Evolutionary conservation across 2,329 filamentous ascomycete genomes (phyloP).

Genomic region (Alternaria viburni): DNA sequence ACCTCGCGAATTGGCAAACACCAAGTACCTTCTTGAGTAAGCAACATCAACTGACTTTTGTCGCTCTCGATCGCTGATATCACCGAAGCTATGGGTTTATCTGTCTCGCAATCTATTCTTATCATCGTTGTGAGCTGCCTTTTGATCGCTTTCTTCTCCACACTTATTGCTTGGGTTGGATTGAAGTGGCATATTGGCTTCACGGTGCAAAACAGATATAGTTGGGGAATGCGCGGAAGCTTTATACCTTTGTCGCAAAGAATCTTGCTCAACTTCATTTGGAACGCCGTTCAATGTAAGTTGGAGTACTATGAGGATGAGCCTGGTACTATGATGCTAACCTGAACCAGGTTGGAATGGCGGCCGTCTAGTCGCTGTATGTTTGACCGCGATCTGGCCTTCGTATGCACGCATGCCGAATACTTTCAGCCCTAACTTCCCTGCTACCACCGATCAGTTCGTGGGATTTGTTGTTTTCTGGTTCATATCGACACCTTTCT

Average conservation of each 20-base stretch:
- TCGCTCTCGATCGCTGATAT: conserved; percentile 3
- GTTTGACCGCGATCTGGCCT: conserved; percentile 46
- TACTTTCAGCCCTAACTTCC: conserved; percentile 41
- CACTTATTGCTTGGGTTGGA: conserved; percentile 56
- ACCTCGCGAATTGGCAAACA: conserved; percentile 56
- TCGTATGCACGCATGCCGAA: conserved; percentile 45
- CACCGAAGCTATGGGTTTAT: conserved; percentile 53
- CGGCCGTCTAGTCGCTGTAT: conserved; percentile 42
- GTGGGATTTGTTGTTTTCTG: conserved; percentile 46
- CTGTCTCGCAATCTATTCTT: conserved; percentile 56
- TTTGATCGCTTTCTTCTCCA: conserved; percentile 53
- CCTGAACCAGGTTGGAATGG: conserved; percentile 42
- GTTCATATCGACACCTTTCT: conserved; percentile 51
- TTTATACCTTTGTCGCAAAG: conserved; percentile 58
- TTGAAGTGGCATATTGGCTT: conserved; percentile 59
- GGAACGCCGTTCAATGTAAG: conserved; percentile 57
- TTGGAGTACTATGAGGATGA: conserved; percentile 1
- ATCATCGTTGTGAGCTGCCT: conserved; percentile 55
- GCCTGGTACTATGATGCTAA: neutral
- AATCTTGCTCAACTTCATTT: conserved; percentile 59
- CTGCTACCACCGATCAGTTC: conserved; percentile 45
- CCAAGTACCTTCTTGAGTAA: conserved; percentile 55
- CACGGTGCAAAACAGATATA: conserved; percentile 58
- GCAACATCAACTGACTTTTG: neutral
- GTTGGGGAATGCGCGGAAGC: conserved; percentile 58